Base-by-base conservation (phyloP, 176 grass and related monocot species). In the Oryza punctata region DNA sequence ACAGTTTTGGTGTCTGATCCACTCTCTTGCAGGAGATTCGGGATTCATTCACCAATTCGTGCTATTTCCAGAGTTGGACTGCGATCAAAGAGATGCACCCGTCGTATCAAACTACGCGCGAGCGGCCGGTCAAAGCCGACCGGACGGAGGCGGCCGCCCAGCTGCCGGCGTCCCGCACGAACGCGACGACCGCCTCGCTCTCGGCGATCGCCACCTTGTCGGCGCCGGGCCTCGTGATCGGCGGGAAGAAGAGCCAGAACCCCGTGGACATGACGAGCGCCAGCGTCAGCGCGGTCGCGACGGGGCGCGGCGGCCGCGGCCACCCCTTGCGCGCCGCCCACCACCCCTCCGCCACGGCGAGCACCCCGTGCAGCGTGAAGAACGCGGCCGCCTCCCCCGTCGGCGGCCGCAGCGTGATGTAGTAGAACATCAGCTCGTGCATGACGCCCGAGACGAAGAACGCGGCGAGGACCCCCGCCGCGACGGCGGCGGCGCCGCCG, bases 341-440 rank as follows among this genome's bases (percentile, higher is more conserved):
- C 85, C 82, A 89, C 16, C 33, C 65, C 54, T 96, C 94, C 40
- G 79, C 77, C 76, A 83, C 81, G 13, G 69, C 72, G 86, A 88
- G 91, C 70, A 16, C 86, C 12, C 91, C 91, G 70, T 96, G 91
- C 72, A 96, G 87, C 41, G 69, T 11, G 83, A 96, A 93, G 86
- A 93, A 96, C 18, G 79, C 84, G 0, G 52, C 77, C 1, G 43
- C 88, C 88, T 96, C 91, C 35, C 94, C 91, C 6, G 88, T 93
- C 19, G 88, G 72, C 37, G 84, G 67, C 14, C 11, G 67, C 35
- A 93, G 66, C 35, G 94, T 96, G 30, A 77, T 11, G 91, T 96
- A 96, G 66, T 61, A 89, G 84, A 96, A 91, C 83, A 93, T 87
- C 6, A 65, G 71, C 80, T 96, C 94, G 77, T 96, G 94, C 94